Conservation (phyloP, 1,284 basidiomycete genomes). For the Grifola frondosa region DNA sequence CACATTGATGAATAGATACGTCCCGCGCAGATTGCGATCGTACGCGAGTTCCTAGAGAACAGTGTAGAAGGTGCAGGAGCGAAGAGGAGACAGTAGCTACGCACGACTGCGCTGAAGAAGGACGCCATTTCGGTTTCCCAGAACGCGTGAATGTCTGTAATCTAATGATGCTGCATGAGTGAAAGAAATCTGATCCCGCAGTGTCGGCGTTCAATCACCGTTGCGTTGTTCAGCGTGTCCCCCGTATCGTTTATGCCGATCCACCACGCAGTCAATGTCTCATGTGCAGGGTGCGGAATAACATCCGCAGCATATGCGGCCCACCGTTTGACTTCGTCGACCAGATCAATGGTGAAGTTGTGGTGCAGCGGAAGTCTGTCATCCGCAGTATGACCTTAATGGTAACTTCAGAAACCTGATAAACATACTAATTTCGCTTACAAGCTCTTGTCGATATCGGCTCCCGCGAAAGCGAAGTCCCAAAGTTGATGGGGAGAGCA, state of each 20-base stretch:
- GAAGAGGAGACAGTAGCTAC: conserved; percentile 14
- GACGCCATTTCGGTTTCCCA: conserved; percentile 51
- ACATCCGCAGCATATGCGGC: conserved; percentile 41
- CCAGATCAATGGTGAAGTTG: conserved; percentile 46
- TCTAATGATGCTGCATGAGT: no score
- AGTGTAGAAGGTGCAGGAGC: neutral
- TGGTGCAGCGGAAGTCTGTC: conserved; percentile 38
- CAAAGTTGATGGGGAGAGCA: conserved; percentile 50
- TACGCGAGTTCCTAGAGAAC: conserved; percentile 40
- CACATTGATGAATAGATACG: conserved; percentile 56
- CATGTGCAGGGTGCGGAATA: conserved; percentile 41
- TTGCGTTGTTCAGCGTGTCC: conserved; percentile 45
- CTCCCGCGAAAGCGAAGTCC: conserved; percentile 58
- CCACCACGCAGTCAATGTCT: conserved; percentile 56
- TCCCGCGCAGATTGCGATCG: conserved; percentile 39
- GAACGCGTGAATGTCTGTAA: conserved; percentile 47
- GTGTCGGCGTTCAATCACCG: conserved; percentile 36
- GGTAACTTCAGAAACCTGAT: neutral
- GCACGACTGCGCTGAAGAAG: conserved; percentile 53
- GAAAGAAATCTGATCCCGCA: no score
- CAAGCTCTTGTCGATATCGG: conserved; percentile 49
- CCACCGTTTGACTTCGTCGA: conserved; percentile 54
- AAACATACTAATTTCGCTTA: conserved; percentile 23
- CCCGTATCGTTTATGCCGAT: conserved; percentile 61
- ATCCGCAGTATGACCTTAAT: neutral